Evolutionary conservation across 768 basidiomycete species (phyloP), one percentile per base, ranked within the genome.

Genomic region (Macrolepiota fuliginosa): DNA sequence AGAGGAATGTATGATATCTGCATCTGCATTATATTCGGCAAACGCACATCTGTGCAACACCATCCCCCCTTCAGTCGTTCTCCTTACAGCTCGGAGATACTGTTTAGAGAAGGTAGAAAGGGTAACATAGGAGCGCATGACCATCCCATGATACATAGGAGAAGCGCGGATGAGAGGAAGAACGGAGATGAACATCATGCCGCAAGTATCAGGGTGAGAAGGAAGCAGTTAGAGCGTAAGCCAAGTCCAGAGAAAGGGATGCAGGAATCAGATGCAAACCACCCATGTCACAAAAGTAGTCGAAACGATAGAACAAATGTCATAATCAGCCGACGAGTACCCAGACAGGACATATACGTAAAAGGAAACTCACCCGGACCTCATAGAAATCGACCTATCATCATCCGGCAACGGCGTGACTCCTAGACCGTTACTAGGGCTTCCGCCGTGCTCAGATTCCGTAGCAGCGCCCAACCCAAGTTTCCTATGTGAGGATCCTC

Each of bases 401-500:
- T 54, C 53, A 19, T 50, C 47, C 35, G 47, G 47, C 3, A 36
- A 15, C 25, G 54, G 39, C 24, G 54, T 55, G 56, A 58, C 56
- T 36, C 12, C 19, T 27, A 22, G 22, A 27, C 15, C 35, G 24
- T 49, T 36, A 35, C 25, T 45, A 5, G 24, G n/a, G 32, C 56
- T 58, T 42, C 19, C 46, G 42, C 22, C 32, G 3, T 39, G 62
- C 61, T 59, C 56, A 58, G 62, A 56, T 60, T 61, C 57, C 55
- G 58, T 7, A 7, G 29, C 29, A 32, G 29, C 50, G 22, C 65
- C 35, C 36, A 61, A 56, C 61, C 65, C 29, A 27, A 57, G 55
- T 63, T 65, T 68, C 65, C 49, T 65, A 64, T 54, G 36, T 25
- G 71, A 66, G 47, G 47, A 49, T 12, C 47, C 47, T 63, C 67